Conservation (phyloP, 2,329 filamentous ascomycete species). For the Chaetomium sp. region DNA sequence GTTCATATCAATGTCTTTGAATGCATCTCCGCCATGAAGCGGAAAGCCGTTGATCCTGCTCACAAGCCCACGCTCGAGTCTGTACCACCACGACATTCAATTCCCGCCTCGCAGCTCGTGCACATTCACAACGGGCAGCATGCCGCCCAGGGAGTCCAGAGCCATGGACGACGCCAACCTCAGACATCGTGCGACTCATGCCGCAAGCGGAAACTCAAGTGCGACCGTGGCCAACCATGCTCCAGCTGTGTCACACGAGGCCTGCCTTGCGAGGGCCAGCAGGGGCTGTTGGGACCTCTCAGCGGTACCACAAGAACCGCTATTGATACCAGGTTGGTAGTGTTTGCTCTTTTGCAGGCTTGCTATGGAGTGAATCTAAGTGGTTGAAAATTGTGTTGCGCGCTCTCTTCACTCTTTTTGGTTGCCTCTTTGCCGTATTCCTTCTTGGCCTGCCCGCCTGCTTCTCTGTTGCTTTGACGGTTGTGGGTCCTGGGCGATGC, state of each 20-base stretch:
- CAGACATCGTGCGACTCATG: constrained; percentile 8
- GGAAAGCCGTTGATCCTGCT: background rate
- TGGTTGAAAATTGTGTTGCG: no score
- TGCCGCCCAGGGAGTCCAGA: background rate
- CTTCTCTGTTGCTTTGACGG: background rate
- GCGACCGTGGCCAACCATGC: constrained; percentile 3
- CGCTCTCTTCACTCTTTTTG: no score
- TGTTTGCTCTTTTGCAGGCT: background rate
- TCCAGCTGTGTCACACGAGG: constrained; percentile 2
- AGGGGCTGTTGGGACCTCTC: background rate
- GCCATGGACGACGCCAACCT: constrained; percentile 1
- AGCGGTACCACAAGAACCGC: background rate
- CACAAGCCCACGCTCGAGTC: background rate
- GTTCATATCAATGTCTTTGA: background rate
- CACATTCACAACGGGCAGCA: background rate
- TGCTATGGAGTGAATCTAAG: no score
- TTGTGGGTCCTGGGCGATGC: background rate
- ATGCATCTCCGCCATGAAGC: background rate
- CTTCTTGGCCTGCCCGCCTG: background rate
- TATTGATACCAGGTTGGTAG: background rate
- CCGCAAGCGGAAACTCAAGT: constrained; percentile 8
- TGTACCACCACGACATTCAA: background rate
- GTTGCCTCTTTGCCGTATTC: background rate
- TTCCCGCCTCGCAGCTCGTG: no score
- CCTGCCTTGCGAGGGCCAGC: background rate